Percentiles rank a stretch among this genome's conserved stretches.
These are phyloP conservation scores for Kazachstania kunashirensis DNA, from an alignment of 805 yeast species.

Conservation along the genomic window DNA sequence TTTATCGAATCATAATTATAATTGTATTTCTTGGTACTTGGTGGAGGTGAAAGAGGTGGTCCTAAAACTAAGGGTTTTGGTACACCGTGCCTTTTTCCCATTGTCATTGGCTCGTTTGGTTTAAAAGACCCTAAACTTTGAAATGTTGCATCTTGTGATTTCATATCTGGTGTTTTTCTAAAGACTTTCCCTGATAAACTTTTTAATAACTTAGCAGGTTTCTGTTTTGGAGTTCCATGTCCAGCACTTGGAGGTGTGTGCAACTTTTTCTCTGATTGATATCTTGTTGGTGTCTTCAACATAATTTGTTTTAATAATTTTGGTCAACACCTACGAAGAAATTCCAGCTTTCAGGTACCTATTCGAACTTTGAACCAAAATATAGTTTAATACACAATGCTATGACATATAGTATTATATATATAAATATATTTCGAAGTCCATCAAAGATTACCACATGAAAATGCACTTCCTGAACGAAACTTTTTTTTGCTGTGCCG, in stretches of 20 bases:
- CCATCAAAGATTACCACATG: too few relatives aligned
- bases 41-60: slow-evolving; percentile 21
- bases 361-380: too few relatives aligned
- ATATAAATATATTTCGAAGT: too few relatives aligned
- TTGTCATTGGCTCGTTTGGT: slow-evolving; percentile 5
- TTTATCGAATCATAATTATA: neutral
- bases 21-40: slow-evolving; percentile 11
- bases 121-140: slow-evolving; percentile 5
- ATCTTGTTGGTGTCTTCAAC: slow-evolving; percentile 15
- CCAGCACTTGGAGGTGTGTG: slow-evolving; percentile 30
- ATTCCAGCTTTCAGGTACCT: too few relatives aligned
- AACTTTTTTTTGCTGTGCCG: too few relatives aligned
- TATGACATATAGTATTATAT: too few relatives aligned
- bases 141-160: slow-evolving; percentile 4
- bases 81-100: slow-evolving; percentile 12
- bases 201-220: slow-evolving; percentile 17
- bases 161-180: slow-evolving; percentile 13
- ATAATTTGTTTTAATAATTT: too few relatives aligned
- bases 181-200: slow-evolving; percentile 23
- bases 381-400: too few relatives aligned
- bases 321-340: too few relatives aligned
- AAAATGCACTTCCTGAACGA: too few relatives aligned
- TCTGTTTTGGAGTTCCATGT: slow-evolving; percentile 11
- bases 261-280: slow-evolving; percentile 12
- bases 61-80: slow-evolving; percentile 18